Base-by-base conservation (phyloP, 2,329 filamentous ascomycete genomes). In the Myrmaecium sp. region DNA sequence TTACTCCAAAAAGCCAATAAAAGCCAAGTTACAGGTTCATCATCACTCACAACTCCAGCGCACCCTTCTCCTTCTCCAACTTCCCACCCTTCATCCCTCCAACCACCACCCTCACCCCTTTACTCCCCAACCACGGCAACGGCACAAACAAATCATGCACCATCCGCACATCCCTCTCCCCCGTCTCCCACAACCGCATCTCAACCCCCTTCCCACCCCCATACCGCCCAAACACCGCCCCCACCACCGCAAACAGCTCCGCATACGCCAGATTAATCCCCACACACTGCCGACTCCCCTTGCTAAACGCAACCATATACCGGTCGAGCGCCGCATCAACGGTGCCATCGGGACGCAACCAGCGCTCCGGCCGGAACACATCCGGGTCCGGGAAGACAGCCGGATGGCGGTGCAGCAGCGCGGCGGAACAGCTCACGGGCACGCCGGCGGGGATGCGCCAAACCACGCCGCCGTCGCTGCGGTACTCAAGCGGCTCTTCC, bases 301-400 rank as follows among this genome's bases (percentile, higher is more conserved):
- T 32, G 8, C 36, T 34, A 25, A 41, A 38, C 3, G 36, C 25
- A 8, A 39, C 27, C 8, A 33, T 22, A 17, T 31, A 21, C 14
- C 32, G 33, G n/a, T 37, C 33, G 17, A 43, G 22, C 5, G 34
- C 33, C 17, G 35, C 22, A 9, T 30, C 28, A 5, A 23, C 5
- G 9, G 20, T 9, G 4, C 27, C 28, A 5, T 21, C 25, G n/a
- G n/a, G n/a, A n/a, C n/a, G n/a, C 8, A 39, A 29, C 35, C 36
- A 41, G 9, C 37, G 30, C 14, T 37, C 31, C 4, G 38, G 37
- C 6, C 31, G 26, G 27, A 36, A 41, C 5, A 13, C 20, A n/a
- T 28, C 11, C 7, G 35, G 32, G 4, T 33, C 23, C 3, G 27
- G 23, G 29, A 41, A 40, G 19, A 40, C 34, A 12, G 8, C 12